Conservation (phyloP, 805 yeast species). For the Metschnikowia kofuensis region DNA sequence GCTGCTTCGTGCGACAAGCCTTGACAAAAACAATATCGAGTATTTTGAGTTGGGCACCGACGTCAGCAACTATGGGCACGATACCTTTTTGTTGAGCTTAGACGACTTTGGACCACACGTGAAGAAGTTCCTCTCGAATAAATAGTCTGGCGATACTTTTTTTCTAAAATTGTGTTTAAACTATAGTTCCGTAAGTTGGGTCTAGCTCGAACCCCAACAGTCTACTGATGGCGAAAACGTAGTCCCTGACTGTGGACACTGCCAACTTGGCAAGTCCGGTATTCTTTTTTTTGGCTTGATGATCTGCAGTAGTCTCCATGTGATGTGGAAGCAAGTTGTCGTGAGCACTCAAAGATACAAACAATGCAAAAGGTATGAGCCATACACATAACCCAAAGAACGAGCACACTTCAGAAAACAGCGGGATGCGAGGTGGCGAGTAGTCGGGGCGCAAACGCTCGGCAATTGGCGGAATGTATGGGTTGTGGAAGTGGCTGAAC, state of each 20-base stretch:
- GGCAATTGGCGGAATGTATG: slow-evolving; percentile 67
- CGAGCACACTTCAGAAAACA: slow-evolving; percentile 88
- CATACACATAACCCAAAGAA: slow-evolving; percentile 92
- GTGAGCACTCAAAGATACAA: slow-evolving; percentile 87
- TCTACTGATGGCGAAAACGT: slow-evolving; percentile 44
- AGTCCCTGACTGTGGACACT: slow-evolving; percentile 51
- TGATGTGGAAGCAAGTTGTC: slow-evolving; percentile 79
- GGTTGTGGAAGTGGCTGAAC: slow-evolving; percentile 80
- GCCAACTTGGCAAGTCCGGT: slow-evolving; percentile 65
- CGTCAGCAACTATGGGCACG: slow-evolving; percentile 84
- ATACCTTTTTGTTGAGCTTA: slow-evolving; percentile 78
- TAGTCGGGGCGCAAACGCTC: slow-evolving; percentile 57
- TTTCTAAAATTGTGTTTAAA: slow-evolving; percentile 17
- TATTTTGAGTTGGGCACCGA: slow-evolving; percentile 77
- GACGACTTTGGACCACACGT: slow-evolving; percentile 81
- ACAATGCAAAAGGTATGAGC: slow-evolving; percentile 90
- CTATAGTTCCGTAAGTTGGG: slow-evolving; percentile 50
- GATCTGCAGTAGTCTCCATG: slow-evolving; percentile 23
- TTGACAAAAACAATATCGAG: slow-evolving; percentile 37
- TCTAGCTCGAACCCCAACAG: slow-evolving; percentile 66
- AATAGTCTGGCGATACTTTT: not conserved
- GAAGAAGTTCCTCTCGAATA: slow-evolving; percentile 50
- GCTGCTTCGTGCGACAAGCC: slow-evolving; percentile 39
- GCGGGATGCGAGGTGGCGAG: slow-evolving; percentile 65
- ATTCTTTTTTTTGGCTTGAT: slow-evolving; percentile 31